These are phyloP conservation scores for Citrus maxima DNA, from an alignment of 345 rosid species.

Conservation along the genomic window DNA sequence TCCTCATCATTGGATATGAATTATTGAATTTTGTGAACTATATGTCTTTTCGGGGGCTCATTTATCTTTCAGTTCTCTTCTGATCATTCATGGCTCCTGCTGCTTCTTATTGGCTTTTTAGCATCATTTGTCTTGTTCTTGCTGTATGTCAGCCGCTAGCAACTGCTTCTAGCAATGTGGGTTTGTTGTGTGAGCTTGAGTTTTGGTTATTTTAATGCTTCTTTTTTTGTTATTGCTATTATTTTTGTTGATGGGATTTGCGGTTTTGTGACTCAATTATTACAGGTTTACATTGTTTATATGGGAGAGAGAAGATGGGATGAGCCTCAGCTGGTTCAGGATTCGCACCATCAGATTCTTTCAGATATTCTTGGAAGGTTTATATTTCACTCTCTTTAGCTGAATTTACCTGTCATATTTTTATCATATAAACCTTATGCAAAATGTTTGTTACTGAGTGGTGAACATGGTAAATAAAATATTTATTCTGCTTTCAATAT, in stretches of 20 bases:
- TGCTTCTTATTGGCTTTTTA: slow-evolving; percentile 7
- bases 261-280: background rate
- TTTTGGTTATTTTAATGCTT: background rate
- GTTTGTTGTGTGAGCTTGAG: slow-evolving; percentile 8
- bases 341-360: slow-evolving; percentile 43
- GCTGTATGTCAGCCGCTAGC: slow-evolving; percentile 15
- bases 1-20: background rate
- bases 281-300: slow-evolving; percentile 52
- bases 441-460: background rate
- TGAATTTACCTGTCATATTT: background rate
- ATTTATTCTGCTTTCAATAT: background rate
- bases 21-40: background rate
- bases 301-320: slow-evolving; percentile 38
- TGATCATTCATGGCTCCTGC: slow-evolving; percentile 1
- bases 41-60: background rate
- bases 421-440: background rate
- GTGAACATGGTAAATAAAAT: background rate
- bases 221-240: background rate
- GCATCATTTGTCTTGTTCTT: slow-evolving; percentile 13
- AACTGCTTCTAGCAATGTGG: slow-evolving; percentile 41
- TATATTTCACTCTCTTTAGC: background rate
- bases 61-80: background rate
- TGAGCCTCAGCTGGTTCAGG: slow-evolving; percentile 34
- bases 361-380: slow-evolving; percentile 57
- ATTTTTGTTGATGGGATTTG: background rate